phyloP scores from a whole-genome alignment of 805 yeast genomes.

The Lachancea kluyveri region DNA sequence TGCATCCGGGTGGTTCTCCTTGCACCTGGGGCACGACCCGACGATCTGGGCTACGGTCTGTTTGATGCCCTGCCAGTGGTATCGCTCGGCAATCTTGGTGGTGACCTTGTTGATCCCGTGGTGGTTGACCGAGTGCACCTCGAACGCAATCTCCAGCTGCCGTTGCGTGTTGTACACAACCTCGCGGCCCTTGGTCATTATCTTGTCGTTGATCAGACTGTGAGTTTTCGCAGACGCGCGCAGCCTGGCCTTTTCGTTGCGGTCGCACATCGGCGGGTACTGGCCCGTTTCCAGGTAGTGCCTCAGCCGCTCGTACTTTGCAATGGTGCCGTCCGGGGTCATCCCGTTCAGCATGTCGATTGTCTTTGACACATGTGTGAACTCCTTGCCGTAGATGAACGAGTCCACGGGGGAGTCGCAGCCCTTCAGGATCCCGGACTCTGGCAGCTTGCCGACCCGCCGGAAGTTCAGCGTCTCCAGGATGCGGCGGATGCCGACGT shows the following conservation, averaged over 20 bases:
- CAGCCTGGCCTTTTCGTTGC: constrained; percentile 83
- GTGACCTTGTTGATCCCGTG: constrained; percentile 90
- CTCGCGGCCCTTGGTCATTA: constrained; percentile 71
- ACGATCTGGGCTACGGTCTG: constrained; percentile 79
- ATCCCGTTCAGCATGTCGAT: constrained; percentile 27
- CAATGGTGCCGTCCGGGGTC: constrained; percentile 22
- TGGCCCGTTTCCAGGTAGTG: constrained; percentile 75
- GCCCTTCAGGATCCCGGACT: constrained; percentile 86
- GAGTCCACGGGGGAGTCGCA: constrained; percentile 84
- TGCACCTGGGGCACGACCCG: constrained; percentile 68
- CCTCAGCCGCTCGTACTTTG: constrained; percentile 68
- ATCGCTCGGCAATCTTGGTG: constrained; percentile 64
- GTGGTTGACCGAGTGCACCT: constrained; percentile 63
- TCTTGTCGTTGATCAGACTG: constrained; percentile 59
- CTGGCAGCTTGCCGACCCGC: constrained; percentile 70
- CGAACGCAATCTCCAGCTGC: constrained; percentile 69
- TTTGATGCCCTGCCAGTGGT: constrained; percentile 89
- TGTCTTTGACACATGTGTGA: constrained; percentile 42
- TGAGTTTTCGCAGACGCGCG: constrained; percentile 72
- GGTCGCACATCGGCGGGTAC: constrained; percentile 77
- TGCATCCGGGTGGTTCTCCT: constrained; percentile 34
- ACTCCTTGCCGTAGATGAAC: constrained; percentile 73
- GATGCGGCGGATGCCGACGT: constrained; percentile 72
- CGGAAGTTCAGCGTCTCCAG: constrained; percentile 73
- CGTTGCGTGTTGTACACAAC: constrained; percentile 73